Evolutionary conservation across 768 basidiomycete genomes (phyloP), one percentile per base, ranked within the genome.

Genomic region (Lactifluus piperatus): DNA sequence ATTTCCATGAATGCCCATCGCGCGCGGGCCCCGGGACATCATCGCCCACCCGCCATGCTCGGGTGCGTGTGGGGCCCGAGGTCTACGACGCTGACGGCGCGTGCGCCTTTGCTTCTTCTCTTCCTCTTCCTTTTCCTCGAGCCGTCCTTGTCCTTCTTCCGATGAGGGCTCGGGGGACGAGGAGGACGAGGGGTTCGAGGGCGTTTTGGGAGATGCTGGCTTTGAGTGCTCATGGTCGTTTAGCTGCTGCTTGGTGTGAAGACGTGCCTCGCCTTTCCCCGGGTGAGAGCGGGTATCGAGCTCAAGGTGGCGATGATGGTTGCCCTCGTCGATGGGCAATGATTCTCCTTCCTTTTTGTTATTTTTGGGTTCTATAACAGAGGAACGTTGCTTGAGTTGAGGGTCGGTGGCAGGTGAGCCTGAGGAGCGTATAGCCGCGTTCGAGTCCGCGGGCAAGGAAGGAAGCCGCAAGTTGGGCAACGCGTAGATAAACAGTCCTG

Each of bases 401-500:
- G 37, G 37, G 14, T 16, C 37, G 37, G 16, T 37, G 14, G 37
- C 16, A 16, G 10, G 11, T 34, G 30, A 32, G 37, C 13, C 3
- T 34, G 14, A 18, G 37, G 16, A 18, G 37, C 37, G 37, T 37
- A 37, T 4, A 34, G 14, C 0, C 32, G 18, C 10, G 34, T 37
- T 20, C 11, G 26, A 24, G n/a, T n/a, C n/a, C n/a, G n/a, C n/a
- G 37, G 2, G 29, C n/a, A 16, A 8, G 9, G 22, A 24, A 16
- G 26, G 36, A 13, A 32, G 13, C 4, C 48, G 16, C 34, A 60
- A 45, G 22, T 60, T 45, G 2, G 59, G 59, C 20, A 60, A 22
- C 16, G 59, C 54, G 49, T 14, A 34, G 30, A 60, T 51, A 22
- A 56, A 60, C n/a, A 1, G 59, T 9, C 59, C 59, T 0, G 59